Base-by-base conservation (phyloP, 108 stramenopile genomes). In the Cyclotella sp. region DNA sequence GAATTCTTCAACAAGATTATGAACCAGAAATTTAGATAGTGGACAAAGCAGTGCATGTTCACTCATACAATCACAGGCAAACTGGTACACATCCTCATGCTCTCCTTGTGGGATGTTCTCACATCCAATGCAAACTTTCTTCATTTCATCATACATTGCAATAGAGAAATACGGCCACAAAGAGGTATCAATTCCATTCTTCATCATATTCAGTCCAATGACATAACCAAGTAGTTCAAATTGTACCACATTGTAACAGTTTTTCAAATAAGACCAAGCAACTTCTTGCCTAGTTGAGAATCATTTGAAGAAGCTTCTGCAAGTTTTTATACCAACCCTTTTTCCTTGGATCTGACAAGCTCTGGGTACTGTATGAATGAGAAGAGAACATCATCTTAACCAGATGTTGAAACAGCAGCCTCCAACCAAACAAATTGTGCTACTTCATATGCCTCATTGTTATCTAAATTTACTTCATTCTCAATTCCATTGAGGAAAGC, bases 171-270 rank as follows among this genome's bases (percentile, higher is more conserved):
- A 68, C 28, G 75, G 75, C 75, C 67, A 68, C 21, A 76, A 28
- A 51, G 58, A 66, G 15, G 46, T 68, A 40, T 76, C 68, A 22
- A 76, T 57, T 2, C 28, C 65, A 10, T 57, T 28, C 24, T 76
- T 76, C 75, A 76, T 76, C 58, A 68, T 68, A 26, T 76, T 57
- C 2, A 76, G 18, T 47, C 59, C 43, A 46, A 76, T 16, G 51
- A 59, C 57, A 10, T 9, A 24, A n/a, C 75, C 75, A 47, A 68
- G 68, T 14, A 60, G 24, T 55, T 76, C 76, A 68, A 77, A 34
- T 77, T 77, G 19, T 59, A 18, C 4, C 65, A 40, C 75, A 76
- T 77, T 27, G 76, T 77, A 44, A 68, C 67, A 3, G 63, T 72
- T 39, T 46, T 7, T 44, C 72, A 61, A 12, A 72, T 15, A 26